These are phyloP conservation scores for Circinella umbellata DNA, from an alignment of 371 early-diverging fungal genomes.

Conservation along the genomic window DNA sequence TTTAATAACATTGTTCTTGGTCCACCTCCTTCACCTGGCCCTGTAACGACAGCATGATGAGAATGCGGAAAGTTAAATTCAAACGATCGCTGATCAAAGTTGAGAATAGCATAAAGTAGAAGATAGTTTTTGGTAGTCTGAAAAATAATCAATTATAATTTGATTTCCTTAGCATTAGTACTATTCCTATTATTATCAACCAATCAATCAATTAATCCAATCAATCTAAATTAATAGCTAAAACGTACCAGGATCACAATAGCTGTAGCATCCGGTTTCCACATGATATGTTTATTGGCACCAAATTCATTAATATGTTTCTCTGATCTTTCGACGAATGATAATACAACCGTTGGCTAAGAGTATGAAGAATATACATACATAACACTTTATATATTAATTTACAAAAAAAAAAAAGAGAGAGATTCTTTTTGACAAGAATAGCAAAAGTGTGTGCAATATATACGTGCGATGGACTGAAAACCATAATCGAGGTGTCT, in stretches of 20 bases:
- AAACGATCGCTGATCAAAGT: constrained; percentile 48
- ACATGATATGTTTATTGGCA: constrained; percentile 41
- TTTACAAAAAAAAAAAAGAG: neutral
- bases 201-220: no score
- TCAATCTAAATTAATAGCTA: no score
- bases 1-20: constrained; percentile 44
- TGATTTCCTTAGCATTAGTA: neutral
- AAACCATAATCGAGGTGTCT: neutral
- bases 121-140: constrained; percentile 53
- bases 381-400: no score
- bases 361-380: neutral
- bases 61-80: constrained; percentile 49
- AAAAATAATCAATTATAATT: neutral
- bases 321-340: constrained; percentile 53
- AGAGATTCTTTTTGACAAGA: neutral
- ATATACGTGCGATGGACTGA: no score
- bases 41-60: constrained; percentile 45
- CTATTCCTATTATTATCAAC: neutral
- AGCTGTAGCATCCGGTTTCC: constrained; percentile 52
- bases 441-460: neutral
- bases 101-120: constrained; percentile 46
- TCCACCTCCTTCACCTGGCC: constrained; percentile 57
- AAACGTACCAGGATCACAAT: constrained; percentile 43
- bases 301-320: constrained; percentile 55
- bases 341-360: constrained; percentile 48